Evolutionary conservation across 2,329 filamentous ascomycete genomes (phyloP).

Genomic region (Ophiostoma sp.): DNA sequence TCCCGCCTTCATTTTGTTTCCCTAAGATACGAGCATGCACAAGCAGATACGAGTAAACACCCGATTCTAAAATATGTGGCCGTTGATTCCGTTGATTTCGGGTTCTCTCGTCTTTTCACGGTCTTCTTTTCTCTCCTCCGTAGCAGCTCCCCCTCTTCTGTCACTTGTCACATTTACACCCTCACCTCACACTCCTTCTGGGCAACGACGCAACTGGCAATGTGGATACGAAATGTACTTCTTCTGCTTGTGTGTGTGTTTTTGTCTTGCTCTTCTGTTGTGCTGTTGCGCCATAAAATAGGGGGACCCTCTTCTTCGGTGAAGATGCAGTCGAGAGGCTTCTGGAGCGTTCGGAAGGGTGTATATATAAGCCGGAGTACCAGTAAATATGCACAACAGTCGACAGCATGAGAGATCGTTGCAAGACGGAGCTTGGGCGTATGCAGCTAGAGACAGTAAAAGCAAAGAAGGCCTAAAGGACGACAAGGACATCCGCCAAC

Average conservation of each 20-base stretch:
- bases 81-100: background rate
- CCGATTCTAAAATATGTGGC: background rate
- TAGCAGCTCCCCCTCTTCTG: background rate
- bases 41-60: background rate
- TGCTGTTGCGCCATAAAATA: constrained; percentile 9
- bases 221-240: constrained; percentile 4
- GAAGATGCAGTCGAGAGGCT: background rate
- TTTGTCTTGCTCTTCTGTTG: background rate
- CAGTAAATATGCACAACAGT: background rate
- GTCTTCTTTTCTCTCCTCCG: background rate
- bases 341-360: constrained; percentile 2
- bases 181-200: background rate
- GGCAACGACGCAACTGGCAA: constrained; percentile 6
- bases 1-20: background rate
- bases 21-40: background rate
- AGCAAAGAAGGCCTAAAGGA: background rate
- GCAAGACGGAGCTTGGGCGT: background rate
- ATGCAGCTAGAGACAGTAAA: background rate
- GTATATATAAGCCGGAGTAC: background rate
- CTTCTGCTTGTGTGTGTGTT: background rate
- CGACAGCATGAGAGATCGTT: background rate
- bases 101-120: background rate
- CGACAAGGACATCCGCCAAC: background rate
- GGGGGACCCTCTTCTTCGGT: constrained; percentile 13
- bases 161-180: background rate